Evolutionary conservation across 352 stramenopile species (phyloP).

Genomic region (Pythium angustatum): DNA sequence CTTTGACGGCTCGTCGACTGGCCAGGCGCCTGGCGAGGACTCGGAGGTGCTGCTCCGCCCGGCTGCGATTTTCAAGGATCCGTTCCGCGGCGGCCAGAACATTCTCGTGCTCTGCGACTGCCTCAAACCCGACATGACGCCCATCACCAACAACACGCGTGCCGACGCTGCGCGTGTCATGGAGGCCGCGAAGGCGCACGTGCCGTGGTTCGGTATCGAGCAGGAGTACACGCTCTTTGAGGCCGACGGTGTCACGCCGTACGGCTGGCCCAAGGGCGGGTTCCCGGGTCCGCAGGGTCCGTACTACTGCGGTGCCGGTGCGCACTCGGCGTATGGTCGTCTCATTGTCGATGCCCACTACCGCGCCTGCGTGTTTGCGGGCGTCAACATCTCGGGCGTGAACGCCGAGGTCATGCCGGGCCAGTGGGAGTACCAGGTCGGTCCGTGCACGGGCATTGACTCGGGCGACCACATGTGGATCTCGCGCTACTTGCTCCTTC

Average conservation of each 20-base stretch:
- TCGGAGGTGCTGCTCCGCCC: slow-evolving; percentile 95
- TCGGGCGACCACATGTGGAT: slow-evolving; percentile 97
- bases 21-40: slow-evolving; percentile 96
- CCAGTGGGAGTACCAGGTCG: slow-evolving; percentile 98
- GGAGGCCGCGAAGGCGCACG: slow-evolving; percentile 49
- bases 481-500: slow-evolving; percentile 96
- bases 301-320: slow-evolving; percentile 94
- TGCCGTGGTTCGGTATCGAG: slow-evolving; percentile 96
- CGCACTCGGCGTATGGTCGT: slow-evolving; percentile 96
- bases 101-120: slow-evolving; percentile 98
- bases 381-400: slow-evolving; percentile 95
- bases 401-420: slow-evolving; percentile 98
- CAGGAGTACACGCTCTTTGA: slow-evolving; percentile 97
- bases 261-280: slow-evolving; percentile 91
- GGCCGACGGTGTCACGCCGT: slow-evolving; percentile 83
- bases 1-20: slow-evolving; percentile 97
- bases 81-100: slow-evolving; percentile 94
- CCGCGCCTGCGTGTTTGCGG: slow-evolving; percentile 94
- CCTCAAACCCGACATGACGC: slow-evolving; percentile 93
- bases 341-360: slow-evolving; percentile 95
- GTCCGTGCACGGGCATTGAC: slow-evolving; percentile 95
- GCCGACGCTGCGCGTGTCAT: slow-evolving; percentile 76
- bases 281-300: slow-evolving; percentile 89
- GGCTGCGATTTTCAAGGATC: slow-evolving; percentile 95
- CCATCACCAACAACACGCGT: slow-evolving; percentile 92